These are phyloP conservation scores for Diaporthe australafricana DNA, from an alignment of 2,329 filamentous ascomycete genomes.

Conservation along the genomic window DNA sequence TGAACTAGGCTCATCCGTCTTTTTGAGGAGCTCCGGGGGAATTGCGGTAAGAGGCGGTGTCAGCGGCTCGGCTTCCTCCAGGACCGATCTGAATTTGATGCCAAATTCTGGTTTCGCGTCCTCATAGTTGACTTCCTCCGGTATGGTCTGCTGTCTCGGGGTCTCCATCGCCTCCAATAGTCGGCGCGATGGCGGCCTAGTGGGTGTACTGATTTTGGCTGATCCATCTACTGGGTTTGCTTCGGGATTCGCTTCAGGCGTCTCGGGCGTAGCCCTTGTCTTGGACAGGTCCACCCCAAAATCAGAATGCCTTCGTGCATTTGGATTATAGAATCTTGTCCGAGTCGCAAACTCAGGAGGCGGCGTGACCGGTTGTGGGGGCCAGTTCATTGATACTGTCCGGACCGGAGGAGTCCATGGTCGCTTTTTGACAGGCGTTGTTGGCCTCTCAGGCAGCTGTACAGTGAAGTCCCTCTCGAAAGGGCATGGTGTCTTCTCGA, in stretches of 20 bases:
- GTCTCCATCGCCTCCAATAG: constrained; percentile 21
- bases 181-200: constrained; percentile 13
- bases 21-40: background rate
- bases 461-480: constrained; percentile 84
- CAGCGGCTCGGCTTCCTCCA: constrained; percentile 32
- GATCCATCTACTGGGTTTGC: background rate
- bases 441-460: constrained; percentile 75
- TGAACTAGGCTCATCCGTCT: background rate
- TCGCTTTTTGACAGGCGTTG: constrained; percentile 73
- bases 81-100: constrained; percentile 23
- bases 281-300: constrained; percentile 30
- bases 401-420: constrained; percentile 71
- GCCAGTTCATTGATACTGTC: constrained; percentile 43
- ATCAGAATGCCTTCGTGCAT: constrained; percentile 33
- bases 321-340: constrained; percentile 36
- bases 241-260: constrained; percentile 19
- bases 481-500: constrained; percentile 89
- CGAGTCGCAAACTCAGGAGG: constrained; percentile 36
- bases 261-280: background rate
- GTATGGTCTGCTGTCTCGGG: constrained; percentile 7
- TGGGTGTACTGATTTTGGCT: background rate
- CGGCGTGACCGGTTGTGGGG: constrained; percentile 43
- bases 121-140: background rate
- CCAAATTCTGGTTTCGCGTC: background rate
- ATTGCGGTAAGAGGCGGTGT: constrained; percentile 32